phyloP scores from a whole-genome alignment of 1,284 basidiomycete genomes.

The Dichomitus squalens region DNA sequence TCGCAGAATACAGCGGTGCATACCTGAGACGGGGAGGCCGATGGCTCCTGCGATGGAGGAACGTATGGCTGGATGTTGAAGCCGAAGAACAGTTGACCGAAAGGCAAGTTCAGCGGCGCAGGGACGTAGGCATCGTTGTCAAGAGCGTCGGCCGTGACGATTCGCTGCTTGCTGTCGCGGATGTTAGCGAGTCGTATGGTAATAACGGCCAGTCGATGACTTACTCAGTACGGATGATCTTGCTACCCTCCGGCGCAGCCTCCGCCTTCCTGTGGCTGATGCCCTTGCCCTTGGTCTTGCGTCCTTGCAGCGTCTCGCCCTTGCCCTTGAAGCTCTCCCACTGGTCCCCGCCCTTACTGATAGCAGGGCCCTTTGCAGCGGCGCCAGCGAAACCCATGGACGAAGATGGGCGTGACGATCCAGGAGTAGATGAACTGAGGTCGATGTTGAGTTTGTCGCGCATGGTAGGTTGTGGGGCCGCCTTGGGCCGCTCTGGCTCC shows the following conservation, averaged over 20 bases:
- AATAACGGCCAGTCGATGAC: conserved; percentile 36
- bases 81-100: conserved; percentile 94
- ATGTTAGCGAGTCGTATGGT: conserved; percentile 17
- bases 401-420: conserved; percentile 80
- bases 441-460: conserved; percentile 97
- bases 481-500: conserved; percentile 87
- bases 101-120: conserved; percentile 87
- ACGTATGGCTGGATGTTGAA: conserved; percentile 78
- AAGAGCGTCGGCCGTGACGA: conserved; percentile 84
- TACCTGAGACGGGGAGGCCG: conserved; percentile 23
- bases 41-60: conserved; percentile 44
- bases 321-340: conserved; percentile 95
- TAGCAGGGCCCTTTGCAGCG: conserved; percentile 43
- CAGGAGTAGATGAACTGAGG: conserved; percentile 77
- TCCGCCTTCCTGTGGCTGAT: conserved; percentile 82
- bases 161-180: conserved; percentile 69
- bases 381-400: conserved; percentile 64
- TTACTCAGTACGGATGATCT: conserved; percentile 88
- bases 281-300: conserved; percentile 92
- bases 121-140: conserved; percentile 83
- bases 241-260: conserved; percentile 78
- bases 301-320: conserved; percentile 85
- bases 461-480: conserved; percentile 89
- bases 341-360: conserved; percentile 75
- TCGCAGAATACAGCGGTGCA: background rate